Conservation (phyloP, 139 green algal species). For the Klebsormidium nitens region DNA sequence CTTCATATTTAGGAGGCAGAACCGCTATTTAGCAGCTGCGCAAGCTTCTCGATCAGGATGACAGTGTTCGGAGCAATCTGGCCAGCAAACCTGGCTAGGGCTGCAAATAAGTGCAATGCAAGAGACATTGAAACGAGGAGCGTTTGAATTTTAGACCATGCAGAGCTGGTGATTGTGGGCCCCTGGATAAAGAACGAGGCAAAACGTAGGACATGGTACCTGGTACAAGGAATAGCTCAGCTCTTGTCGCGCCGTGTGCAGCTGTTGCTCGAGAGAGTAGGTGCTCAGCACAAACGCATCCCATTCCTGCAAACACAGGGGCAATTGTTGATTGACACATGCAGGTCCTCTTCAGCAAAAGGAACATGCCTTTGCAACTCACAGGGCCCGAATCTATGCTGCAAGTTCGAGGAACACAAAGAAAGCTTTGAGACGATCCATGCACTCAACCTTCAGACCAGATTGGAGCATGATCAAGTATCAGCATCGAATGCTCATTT, state of each 20-base stretch:
- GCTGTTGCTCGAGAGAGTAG: conserved; percentile 66
- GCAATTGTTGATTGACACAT: background rate
- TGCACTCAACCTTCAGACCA: background rate
- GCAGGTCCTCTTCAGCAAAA: background rate
- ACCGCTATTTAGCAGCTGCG: too few species aligned
- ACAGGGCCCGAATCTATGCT: background rate
- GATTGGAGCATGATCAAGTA: background rate
- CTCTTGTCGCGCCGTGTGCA: conserved; percentile 75
- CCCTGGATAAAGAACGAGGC: too few species aligned
- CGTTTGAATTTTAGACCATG: too few species aligned
- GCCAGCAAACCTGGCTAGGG: too few species aligned
- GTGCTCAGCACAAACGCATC: conserved; percentile 87
- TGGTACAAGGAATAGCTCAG: conserved; percentile 84
- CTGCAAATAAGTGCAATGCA: too few species aligned
- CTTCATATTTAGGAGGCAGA: too few species aligned
- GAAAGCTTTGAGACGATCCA: conserved; percentile 4
- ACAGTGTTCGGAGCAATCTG: too few species aligned
- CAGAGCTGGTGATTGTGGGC: too few species aligned
- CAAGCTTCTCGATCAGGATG: too few species aligned
- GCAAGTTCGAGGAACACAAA: background rate
- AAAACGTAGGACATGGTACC: conserved; percentile 16
- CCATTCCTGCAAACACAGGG: conserved; percentile 68
- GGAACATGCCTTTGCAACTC: background rate
- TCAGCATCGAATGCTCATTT: background rate
- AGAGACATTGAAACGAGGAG: too few species aligned